Percentiles rank a stretch among this genome's conserved stretches.
These are phyloP conservation scores for Colletotrichum destructivum DNA, from an alignment of 2,329 filamentous ascomycete species.

Conservation along the genomic window DNA sequence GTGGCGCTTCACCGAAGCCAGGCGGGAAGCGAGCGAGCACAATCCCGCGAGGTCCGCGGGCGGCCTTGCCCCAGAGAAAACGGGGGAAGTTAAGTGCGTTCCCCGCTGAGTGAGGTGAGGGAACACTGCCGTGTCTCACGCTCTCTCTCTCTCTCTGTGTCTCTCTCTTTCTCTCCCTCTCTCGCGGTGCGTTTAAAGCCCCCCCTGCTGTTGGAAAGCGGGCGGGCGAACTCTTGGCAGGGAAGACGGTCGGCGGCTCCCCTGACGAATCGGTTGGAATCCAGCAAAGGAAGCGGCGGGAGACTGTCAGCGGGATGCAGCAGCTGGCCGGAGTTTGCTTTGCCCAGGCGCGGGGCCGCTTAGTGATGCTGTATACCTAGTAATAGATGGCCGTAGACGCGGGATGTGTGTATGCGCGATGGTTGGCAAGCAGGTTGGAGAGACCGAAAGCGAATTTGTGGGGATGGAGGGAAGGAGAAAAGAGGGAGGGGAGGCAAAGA, in stretches of 20 bases:
- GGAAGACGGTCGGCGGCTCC: constrained; percentile 3
- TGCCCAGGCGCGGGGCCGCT: constrained; percentile 10
- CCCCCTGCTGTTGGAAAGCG: constrained; percentile 20
- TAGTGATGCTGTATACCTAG: neutral
- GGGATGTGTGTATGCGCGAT: constrained; percentile 8
- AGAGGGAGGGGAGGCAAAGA: neutral
- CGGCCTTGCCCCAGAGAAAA: neutral
- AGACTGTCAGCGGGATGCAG: constrained; percentile 15
- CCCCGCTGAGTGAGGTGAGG: neutral
- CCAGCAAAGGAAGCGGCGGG: neutral
- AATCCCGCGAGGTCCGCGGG: neutral
- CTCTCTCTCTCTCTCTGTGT: no score
- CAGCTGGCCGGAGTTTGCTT: neutral
- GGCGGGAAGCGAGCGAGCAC: neutral
- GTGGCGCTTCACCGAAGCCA: constrained; percentile 4
- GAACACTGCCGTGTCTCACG: no score
- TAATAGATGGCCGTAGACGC: neutral
- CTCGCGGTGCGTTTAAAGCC: neutral
- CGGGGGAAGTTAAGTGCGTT: neutral
- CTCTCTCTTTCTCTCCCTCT: no score
- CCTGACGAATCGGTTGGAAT: constrained; percentile 22
- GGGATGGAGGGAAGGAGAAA: constrained; percentile 4
- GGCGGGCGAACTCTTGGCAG: constrained; percentile 1
- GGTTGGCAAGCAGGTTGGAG: constrained; percentile 1
- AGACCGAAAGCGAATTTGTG: constrained; percentile 41